Evolutionary conservation across 106 monocot genomes (phyloP).

Genomic region (Acorus gramineus): DNA sequence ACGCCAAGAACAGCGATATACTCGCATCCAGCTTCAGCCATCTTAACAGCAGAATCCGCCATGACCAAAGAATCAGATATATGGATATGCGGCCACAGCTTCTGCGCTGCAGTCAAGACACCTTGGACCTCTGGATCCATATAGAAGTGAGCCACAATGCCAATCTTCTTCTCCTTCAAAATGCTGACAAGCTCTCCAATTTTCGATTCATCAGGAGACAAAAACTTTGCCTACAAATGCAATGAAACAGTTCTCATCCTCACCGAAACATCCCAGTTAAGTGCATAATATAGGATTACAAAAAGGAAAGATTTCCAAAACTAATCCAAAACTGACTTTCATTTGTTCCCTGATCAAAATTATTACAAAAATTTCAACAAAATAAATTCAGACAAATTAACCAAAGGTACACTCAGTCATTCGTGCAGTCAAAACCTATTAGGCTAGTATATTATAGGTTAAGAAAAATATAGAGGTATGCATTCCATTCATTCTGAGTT

Average conservation of each 20-base stretch:
- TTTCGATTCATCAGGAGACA: constrained; percentile 67
- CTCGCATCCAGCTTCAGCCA: constrained; percentile 94
- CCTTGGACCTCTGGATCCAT: constrained; percentile 99
- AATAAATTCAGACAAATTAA: no score
- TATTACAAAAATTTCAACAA: no score
- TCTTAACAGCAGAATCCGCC: constrained; percentile 91
- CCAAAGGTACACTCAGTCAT: no score
- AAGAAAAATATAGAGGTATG: no score
- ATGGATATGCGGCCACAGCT: constrained; percentile 83
- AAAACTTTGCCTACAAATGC: constrained; percentile 71
- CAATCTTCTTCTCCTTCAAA: constrained; percentile 86
- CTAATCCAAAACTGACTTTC: no score
- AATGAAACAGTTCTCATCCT: constrained; percentile 8
- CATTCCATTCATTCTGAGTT: no score
- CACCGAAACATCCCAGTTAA: background rate
- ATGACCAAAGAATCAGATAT: constrained; percentile 98
- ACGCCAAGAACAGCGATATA: constrained; percentile 89
- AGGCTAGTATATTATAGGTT: no score
- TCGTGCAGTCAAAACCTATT: no score
- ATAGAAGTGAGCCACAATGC: constrained; percentile 95
- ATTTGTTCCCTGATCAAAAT: no score
- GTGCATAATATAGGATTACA: background rate
- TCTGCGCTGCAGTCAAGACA: constrained; percentile 86
- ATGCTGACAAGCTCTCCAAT: constrained; percentile 65
- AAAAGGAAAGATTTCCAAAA: no score